These are phyloP conservation scores for Dittrichia graveolens DNA, from an alignment of 129 eudicot genomes.

Conservation along the genomic window DNA sequence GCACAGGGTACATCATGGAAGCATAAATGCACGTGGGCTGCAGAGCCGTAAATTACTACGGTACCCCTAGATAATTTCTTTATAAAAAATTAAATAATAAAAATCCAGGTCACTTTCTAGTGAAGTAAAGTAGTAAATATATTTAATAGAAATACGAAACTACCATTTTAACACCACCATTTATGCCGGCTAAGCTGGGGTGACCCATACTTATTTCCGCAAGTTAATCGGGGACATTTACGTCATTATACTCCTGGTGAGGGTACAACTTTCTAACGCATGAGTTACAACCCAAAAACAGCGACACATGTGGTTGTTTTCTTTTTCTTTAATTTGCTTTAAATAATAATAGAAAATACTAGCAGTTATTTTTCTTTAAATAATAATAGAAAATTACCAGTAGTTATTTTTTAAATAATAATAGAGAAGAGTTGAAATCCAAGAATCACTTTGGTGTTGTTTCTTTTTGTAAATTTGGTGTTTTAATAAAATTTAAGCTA, in stretches of 20 bases:
- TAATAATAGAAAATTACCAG: too few relatives aligned
- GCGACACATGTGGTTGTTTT: too few relatives aligned
- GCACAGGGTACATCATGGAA: constrained; percentile 29
- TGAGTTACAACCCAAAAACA: too few relatives aligned
- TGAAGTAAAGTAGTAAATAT: background rate
- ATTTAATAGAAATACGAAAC: constrained; percentile 6
- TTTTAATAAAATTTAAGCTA: too few relatives aligned
- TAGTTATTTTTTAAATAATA: too few relatives aligned
- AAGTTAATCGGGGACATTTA: background rate
- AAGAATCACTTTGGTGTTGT: too few relatives aligned
- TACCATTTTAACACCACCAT: constrained; percentile 26
- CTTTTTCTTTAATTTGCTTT: too few relatives aligned
- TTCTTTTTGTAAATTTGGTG: too few relatives aligned
- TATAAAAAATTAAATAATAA: background rate
- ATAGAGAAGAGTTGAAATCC: too few relatives aligned
- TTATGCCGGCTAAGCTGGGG: constrained; percentile 29
- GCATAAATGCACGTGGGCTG: constrained; percentile 49
- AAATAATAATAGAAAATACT: too few relatives aligned
- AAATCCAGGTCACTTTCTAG: constrained; percentile 9
- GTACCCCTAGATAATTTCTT: constrained; percentile 24
- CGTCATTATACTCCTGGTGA: constrained; percentile 8
- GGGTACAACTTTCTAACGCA: too few relatives aligned
- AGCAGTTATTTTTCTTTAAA: too few relatives aligned
- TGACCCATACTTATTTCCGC: background rate
- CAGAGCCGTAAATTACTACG: constrained; percentile 26